Percentiles rank a stretch among this genome's conserved stretches.
These are phyloP conservation scores for Nematodospora anomalae DNA, from an alignment of 1,139 yeast genomes.

Conservation along the genomic window DNA sequence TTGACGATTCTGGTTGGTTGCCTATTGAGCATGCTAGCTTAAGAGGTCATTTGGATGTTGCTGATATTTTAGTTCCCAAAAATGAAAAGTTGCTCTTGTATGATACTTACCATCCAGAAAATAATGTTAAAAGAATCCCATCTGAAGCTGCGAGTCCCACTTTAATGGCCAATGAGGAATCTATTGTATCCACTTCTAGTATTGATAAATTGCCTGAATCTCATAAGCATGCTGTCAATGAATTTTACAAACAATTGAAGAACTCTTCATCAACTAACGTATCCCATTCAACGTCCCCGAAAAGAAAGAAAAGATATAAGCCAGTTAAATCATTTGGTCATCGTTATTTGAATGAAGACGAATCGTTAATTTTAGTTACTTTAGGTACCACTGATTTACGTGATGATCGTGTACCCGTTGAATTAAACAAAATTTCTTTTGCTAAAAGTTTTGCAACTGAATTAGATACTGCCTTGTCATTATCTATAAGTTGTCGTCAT, in stretches of 20 bases:
- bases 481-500: slow-evolving; percentile 62
- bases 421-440: slow-evolving; percentile 70
- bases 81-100: slow-evolving; percentile 35
- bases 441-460: slow-evolving; percentile 78
- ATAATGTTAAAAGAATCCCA: slow-evolving; percentile 35
- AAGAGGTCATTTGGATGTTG: slow-evolving; percentile 79
- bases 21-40: slow-evolving; percentile 95
- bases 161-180: slow-evolving; percentile 17
- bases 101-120: slow-evolving; percentile 41
- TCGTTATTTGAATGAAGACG: slow-evolving; percentile 62
- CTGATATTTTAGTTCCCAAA: slow-evolving; percentile 56
- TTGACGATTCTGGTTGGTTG: slow-evolving; percentile 92
- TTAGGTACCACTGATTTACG: slow-evolving; percentile 85
- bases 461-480: slow-evolving; percentile 82
- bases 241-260: slow-evolving; percentile 44
- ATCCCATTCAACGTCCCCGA: slow-evolving; percentile 33
- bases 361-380: slow-evolving; percentile 71
- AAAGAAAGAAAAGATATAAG: slow-evolving; percentile 30
- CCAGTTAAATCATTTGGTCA: slow-evolving; percentile 88
- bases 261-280: slow-evolving; percentile 21
- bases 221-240: slow-evolving; percentile 34
- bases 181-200: slow-evolving; percentile 23
- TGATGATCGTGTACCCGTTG: slow-evolving; percentile 58
- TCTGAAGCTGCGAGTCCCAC: slow-evolving; percentile 18
- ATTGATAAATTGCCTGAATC: slow-evolving; percentile 46